Evolutionary conservation across 2,329 filamentous ascomycete genomes (phyloP).

Genomic region (Blastomyces emzantsi): DNA sequence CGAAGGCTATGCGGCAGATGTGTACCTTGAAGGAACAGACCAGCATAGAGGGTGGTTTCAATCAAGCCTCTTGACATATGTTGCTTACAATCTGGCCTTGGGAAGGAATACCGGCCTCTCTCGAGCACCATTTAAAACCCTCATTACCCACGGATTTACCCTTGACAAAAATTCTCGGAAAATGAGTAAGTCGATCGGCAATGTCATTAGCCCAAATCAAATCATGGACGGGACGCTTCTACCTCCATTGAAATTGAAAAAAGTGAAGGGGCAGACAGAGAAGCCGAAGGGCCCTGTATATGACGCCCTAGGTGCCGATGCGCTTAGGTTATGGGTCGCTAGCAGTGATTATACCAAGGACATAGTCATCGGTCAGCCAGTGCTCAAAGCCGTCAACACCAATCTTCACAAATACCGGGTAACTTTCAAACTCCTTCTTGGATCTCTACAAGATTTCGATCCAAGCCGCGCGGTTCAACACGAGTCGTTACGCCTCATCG

Average conservation of each 20-base stretch:
- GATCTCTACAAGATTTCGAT: constrained; percentile 54
- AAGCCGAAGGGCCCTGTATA: constrained; percentile 37
- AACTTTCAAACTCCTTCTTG: constrained; percentile 83
- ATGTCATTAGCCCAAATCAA: constrained; percentile 68
- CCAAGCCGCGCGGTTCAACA: constrained; percentile 30
- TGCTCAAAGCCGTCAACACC: constrained; percentile 67
- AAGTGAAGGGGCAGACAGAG: constrained; percentile 42
- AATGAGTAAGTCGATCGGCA: constrained; percentile 97
- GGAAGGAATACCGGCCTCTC: constrained; percentile 24
- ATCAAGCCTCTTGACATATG: constrained; percentile 80
- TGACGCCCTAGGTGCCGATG: constrained; percentile 75
- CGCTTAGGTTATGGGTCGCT: constrained; percentile 81
- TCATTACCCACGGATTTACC: constrained; percentile 95
- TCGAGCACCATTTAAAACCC: constrained; percentile 65
- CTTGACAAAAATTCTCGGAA: constrained; percentile 86
- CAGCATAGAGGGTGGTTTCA: constrained; percentile 99
- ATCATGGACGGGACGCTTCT: constrained; percentile 79
- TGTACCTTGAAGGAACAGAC: constrained; percentile 90
- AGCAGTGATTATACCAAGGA: constrained; percentile 88
- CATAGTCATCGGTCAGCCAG: constrained; percentile 67
- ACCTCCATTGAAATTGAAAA: constrained; percentile 58
- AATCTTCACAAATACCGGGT: constrained; percentile 78
- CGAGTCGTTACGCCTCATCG: constrained; percentile 49
- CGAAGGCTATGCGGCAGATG: constrained; percentile 51
- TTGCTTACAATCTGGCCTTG: constrained; percentile 48